Evolutionary conservation across 345 rosid species (phyloP), one percentile per base, ranked within the genome.

Genomic region (Streptanthus diversifolius): DNA sequence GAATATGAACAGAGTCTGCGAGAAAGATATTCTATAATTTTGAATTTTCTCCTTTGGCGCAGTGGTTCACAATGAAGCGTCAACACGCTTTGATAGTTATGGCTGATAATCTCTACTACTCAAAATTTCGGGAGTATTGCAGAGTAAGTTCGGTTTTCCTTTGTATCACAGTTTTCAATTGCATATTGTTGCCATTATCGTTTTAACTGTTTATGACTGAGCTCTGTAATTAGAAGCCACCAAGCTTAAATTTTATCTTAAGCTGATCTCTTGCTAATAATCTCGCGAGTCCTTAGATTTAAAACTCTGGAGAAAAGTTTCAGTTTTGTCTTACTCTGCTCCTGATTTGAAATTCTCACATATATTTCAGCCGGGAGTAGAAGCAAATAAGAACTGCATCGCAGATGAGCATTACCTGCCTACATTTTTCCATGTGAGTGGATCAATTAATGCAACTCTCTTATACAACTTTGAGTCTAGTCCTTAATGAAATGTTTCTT

Each of bases 1-100:
- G n/a, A 35, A 24, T 47, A 12, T 60, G n/a, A 63, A 13, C 15
- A 36, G 39, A 3, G 30, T 51, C 33, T 51, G 17, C 18, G 3
- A 40, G 62, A 55, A 55, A 54, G 68, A 43, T 14, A 69, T 6
- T 68, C 41, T n/a, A 32, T 10, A 48, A 36, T 27, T 35, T 63
- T 1, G 10, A 18, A 43, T 72, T 10, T 25, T 27, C 19, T 41
- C 29, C 25, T 59, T 8, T 76, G 79, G 15, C 83, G 82, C 90
- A 95, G 99, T 95, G 99, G 99, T 95, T 95, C 80, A 87, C 98
- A 47, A 76, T 95, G 98, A 92, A 85, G 85, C 90, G 99, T 69
- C 99, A 88, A 71, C 99, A 95, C 76, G 99, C 99, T 71, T 43
- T 90, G 82, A 89, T 95, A 73, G 90, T 95, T 32, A 72, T 89